Base-by-base conservation (phyloP, 78 protist species). In the Dictyostelium citrinum region DNA sequence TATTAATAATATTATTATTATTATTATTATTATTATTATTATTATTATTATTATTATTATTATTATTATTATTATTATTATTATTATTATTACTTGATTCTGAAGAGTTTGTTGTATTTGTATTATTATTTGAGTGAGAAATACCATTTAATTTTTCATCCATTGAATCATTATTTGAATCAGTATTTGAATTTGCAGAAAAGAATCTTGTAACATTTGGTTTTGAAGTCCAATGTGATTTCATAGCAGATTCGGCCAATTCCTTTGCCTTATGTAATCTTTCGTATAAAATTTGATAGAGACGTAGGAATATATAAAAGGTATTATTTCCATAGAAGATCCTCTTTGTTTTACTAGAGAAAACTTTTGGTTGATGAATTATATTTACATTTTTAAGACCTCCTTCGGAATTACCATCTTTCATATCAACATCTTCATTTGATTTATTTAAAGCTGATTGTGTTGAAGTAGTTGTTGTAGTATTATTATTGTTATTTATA, bases 301-400 rank as follows among this genome's bases (percentile, higher is more conserved):
- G 27, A 49, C 96, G 35, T n/a, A 82, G 39, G 39, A 93, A 84
- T 14, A 82, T 81, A 82, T 79, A 95, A 80, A 95, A 83, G 27
- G 96, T 77, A 67, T 82, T 93, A n/a, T 82, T 93, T 33, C 96
- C 96, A 67, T 64, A 82, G 27, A 93, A 83, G 24, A 93, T 71
- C 64, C 96, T 58, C 14, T 76, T 82, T 1, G 78, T 68, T 35
- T 84, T 84, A 33, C 51, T 41, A 20, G 95, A 74, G 3, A 76
- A 24, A 17, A 64, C 39, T 64, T 58, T 90, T 82, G 95, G 90
- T 58, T 60, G 81, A 24, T 81, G 83, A 14, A 76, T 68, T 31
- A n/a, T 35, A 75, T 71, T 55, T 41, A 51, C n/a, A 72, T 84
- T 71, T 22, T 70, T 70, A 3, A 70, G 37, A 5, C 77, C 77